These are phyloP conservation scores for Thalassiosira livingstoniorum DNA, from an alignment of 352 stramenopile species.

Conservation along the genomic window DNA sequence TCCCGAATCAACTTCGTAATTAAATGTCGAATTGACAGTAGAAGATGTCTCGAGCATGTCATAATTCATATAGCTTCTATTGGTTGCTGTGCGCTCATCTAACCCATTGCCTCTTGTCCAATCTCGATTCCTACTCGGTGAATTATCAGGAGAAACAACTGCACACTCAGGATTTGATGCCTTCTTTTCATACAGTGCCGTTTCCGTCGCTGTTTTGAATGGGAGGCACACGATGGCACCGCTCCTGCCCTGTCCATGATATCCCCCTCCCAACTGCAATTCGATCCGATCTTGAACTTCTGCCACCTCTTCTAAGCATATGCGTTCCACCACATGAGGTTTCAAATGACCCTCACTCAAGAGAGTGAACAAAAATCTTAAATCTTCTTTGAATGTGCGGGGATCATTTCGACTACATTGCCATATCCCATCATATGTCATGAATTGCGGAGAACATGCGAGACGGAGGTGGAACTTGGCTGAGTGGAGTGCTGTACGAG, in stretches of 20 bases:
- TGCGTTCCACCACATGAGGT: conserved; percentile 41
- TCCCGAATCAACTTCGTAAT: conserved; percentile 33
- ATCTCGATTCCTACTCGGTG: background rate
- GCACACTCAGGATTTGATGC: background rate
- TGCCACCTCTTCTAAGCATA: conserved; percentile 51
- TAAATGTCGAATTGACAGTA: background rate
- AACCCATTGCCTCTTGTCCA: background rate
- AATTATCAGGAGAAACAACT: background rate
- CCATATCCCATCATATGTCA: conserved; percentile 58
- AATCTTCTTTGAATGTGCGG: conserved; percentile 55
- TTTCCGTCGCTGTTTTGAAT: conserved; percentile 35
- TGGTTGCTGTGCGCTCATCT: no score
- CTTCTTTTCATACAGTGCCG: conserved; percentile 56
- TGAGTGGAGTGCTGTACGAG: conserved; percentile 24
- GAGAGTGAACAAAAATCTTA: conserved; percentile 57
- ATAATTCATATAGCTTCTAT: background rate
- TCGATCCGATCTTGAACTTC: conserved; percentile 56
- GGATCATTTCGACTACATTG: conserved; percentile 40
- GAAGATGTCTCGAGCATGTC: background rate
- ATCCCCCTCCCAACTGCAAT: no score
- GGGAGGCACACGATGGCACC: conserved; percentile 53
- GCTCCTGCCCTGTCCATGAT: conserved; percentile 49
- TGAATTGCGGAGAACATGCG: conserved; percentile 46
- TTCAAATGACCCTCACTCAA: conserved; percentile 39
- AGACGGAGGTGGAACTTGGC: conserved; percentile 48